Evolutionary conservation across 2,329 filamentous ascomycete species (phyloP).

Genomic region (Westerdykella aurantiaca): DNA sequence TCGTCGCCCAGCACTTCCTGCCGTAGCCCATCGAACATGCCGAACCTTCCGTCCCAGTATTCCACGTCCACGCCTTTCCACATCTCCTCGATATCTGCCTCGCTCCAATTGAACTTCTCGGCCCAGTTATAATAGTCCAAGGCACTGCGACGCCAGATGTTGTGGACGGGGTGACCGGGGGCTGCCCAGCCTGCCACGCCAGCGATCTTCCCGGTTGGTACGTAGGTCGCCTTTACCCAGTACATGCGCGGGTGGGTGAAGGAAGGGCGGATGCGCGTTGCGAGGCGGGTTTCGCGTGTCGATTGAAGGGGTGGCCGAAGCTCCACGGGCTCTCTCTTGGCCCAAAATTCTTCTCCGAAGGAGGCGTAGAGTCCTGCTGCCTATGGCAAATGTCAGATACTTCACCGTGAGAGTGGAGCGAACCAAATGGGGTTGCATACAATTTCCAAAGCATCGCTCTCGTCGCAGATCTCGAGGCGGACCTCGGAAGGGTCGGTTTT

Average conservation of each 20-base stretch:
- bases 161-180: conserved; percentile 15
- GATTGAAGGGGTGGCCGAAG: conserved; percentile 9
- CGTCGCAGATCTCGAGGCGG: conserved; percentile 12
- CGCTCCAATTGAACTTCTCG: conserved; percentile 15
- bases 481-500: conserved; percentile 8
- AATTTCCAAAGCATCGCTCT: conserved; percentile 14
- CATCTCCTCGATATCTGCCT: conserved; percentile 22
- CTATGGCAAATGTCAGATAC: conserved; percentile 5
- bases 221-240: conserved; percentile 25
- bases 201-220: conserved; percentile 14
- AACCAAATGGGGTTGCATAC: conserved; percentile 5
- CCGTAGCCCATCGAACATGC: conserved; percentile 14
- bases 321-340: conserved; percentile 16
- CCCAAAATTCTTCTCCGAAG: conserved; percentile 19
- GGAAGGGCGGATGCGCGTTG: conserved; percentile 16
- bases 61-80: conserved; percentile 14
- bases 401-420: not conserved
- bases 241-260: conserved; percentile 12
- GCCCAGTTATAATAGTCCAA: conserved; percentile 18
- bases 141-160: conserved; percentile 17
- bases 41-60: conserved; percentile 18
- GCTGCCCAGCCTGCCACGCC: conserved; percentile 26
- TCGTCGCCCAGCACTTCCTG: conserved; percentile 13
- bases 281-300: conserved; percentile 15
- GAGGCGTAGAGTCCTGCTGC: conserved; percentile 24